phyloP scores from a whole-genome alignment of 768 basidiomycete species.

The Dendrothele bispora region DNA sequence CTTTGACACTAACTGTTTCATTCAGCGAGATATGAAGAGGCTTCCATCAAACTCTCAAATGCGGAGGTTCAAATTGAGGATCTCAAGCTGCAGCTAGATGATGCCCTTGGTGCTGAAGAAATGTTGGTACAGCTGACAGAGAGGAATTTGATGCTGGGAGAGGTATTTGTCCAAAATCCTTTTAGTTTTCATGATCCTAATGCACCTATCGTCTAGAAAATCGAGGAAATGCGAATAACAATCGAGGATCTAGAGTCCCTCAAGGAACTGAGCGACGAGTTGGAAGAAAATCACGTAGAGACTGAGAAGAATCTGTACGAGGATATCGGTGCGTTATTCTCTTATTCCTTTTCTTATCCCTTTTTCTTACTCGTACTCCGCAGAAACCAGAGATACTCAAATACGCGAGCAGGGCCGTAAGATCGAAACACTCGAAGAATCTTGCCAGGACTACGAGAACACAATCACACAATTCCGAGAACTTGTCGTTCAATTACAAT shows the following conservation, averaged over 20 bases:
- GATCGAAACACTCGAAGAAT: constrained; percentile 71
- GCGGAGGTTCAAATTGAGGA: constrained; percentile 93
- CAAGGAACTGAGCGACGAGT: constrained; percentile 94
- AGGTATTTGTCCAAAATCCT: constrained; percentile 47
- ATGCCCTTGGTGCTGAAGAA: constrained; percentile 93
- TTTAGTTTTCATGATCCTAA: not conserved
- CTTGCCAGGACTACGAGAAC: constrained; percentile 79
- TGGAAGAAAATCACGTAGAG: constrained; percentile 95
- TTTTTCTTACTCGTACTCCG: not conserved
- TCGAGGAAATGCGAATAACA: constrained; percentile 95
- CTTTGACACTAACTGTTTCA: not conserved
- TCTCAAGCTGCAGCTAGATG: constrained; percentile 91
- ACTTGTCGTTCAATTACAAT: constrained; percentile 80
- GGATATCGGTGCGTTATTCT: constrained; percentile 69
- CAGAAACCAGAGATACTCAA: constrained; percentile 70
- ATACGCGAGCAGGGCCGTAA: constrained; percentile 67
- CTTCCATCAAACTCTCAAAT: constrained; percentile 78
- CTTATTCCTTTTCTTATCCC: not conserved
- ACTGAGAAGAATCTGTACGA: constrained; percentile 90
- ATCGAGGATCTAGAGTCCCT: constrained; percentile 96
- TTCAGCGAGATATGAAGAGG: constrained; percentile 76
- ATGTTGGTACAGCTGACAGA: constrained; percentile 95
- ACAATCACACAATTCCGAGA: constrained; percentile 95
- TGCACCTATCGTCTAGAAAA: constrained; percentile 61
- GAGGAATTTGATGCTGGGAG: constrained; percentile 87